Percentiles rank a stretch among this genome's conserved stretches.
These are phyloP conservation scores for Mortierella sp. DNA, from an alignment of 371 early-diverging fungal species.

Conservation along the genomic window DNA sequence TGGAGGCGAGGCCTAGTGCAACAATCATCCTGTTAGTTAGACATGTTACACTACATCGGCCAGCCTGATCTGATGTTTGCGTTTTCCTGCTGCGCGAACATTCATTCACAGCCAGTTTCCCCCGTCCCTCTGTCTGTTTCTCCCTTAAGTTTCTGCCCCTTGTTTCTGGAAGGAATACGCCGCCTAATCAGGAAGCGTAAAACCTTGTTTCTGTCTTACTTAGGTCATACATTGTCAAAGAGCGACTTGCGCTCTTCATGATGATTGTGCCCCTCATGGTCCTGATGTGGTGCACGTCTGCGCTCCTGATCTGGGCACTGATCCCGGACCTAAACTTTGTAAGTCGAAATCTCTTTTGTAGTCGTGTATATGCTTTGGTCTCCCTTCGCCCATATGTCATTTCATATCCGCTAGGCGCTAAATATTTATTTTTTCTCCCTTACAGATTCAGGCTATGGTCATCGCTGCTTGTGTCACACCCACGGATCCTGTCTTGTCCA, in stretches of 20 bases:
- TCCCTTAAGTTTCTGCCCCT: no score
- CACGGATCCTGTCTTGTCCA: conserved; percentile 97
- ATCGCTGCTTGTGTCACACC: conserved; percentile 93
- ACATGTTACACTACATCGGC: no score
- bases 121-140: no score
- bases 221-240: conserved; percentile 69
- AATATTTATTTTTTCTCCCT: not conserved
- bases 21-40: no score
- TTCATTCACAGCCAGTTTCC: no score
- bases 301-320: conserved; percentile 73
- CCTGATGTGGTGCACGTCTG: conserved; percentile 87
- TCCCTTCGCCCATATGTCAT: not conserved
- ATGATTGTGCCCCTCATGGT: conserved; percentile 89
- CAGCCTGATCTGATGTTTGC: not conserved
- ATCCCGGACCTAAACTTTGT: conserved; percentile 75
- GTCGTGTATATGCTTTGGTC: no score
- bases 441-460: conserved; percentile 76
- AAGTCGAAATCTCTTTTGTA: conserved; percentile 46
- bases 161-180: no score
- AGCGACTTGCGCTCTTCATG: conserved; percentile 76
- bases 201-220: not conserved
- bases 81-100: not conserved
- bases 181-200: not conserved
- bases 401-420: not conserved
- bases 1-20: no score